These are phyloP conservation scores for Dioszegia aurantiaca DNA, from an alignment of 768 basidiomycete genomes.

Conservation along the genomic window DNA sequence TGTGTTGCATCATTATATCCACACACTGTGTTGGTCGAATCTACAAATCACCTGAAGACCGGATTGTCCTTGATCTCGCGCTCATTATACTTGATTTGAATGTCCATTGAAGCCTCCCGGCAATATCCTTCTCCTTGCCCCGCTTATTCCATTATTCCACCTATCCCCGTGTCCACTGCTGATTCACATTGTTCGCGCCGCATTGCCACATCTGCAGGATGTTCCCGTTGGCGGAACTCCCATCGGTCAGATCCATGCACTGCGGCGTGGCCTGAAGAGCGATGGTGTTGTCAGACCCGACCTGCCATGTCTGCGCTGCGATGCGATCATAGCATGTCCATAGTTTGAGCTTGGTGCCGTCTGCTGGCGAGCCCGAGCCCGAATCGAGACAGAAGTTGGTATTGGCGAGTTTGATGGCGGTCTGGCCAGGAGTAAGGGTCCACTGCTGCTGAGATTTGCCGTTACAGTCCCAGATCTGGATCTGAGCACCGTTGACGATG, in stretches of 20 bases:
- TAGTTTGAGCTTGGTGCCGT: conserved; percentile 36
- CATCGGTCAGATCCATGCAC: conserved; percentile 31
- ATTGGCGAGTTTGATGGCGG: conserved; percentile 28
- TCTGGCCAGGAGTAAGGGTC: conserved; percentile 22
- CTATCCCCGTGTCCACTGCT: conserved; percentile 16
- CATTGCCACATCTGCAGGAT: conserved; percentile 11
- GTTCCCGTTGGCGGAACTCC: conserved; percentile 13
- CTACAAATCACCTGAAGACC: neutral
- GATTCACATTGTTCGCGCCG: conserved; percentile 5
- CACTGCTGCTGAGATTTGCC: conserved; percentile 27
- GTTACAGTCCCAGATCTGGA: conserved; percentile 38
- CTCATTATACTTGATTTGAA: conserved; percentile 1
- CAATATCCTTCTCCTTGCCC: too few relatives aligned
- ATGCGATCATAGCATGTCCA: conserved; percentile 38
- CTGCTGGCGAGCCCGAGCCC: conserved; percentile 22
- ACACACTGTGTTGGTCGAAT: too few relatives aligned
- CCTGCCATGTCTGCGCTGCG: conserved; percentile 37
- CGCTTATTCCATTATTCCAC: neutral
- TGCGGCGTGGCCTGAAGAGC: conserved; percentile 22
- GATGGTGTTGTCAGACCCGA: conserved; percentile 29
- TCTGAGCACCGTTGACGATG: neutral
- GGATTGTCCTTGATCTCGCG: neutral
- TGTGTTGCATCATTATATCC: too few relatives aligned
- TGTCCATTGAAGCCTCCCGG: neutral
- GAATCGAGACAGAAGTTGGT: conserved; percentile 42